These are phyloP conservation scores for Excoecaria cochinchinensis DNA, from an alignment of 345 rosid genomes.

Conservation along the genomic window DNA sequence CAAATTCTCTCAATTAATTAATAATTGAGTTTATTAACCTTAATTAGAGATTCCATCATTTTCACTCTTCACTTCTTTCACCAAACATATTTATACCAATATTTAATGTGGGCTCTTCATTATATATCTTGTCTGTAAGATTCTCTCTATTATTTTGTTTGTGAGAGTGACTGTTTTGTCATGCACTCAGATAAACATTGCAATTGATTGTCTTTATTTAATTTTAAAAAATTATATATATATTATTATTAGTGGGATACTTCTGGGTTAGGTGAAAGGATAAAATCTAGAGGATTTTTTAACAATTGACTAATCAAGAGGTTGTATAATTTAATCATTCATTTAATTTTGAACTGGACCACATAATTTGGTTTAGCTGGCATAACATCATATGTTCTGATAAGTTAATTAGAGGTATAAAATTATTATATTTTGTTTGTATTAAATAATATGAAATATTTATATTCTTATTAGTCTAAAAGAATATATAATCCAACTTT, in stretches of 20 bases:
- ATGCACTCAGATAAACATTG: constrained; percentile 23
- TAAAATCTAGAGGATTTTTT: constrained; percentile 18
- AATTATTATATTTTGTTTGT: not conserved
- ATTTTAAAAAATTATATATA: not conserved
- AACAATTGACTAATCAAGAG: constrained; percentile 23
- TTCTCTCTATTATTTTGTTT: constrained; percentile 58
- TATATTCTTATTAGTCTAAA: not conserved
- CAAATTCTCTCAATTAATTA: not conserved
- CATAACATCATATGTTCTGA: constrained; percentile 2
- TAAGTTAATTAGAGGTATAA: not conserved
- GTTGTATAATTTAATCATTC: not conserved
- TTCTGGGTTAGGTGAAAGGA: constrained; percentile 42
- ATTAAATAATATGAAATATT: too few relatives aligned
- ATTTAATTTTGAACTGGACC: constrained; percentile 16
- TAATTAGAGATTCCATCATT: constrained; percentile 32
- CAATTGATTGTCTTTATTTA: constrained; percentile 26
- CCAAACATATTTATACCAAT: constrained; percentile 27
- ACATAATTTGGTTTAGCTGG: constrained; percentile 26
- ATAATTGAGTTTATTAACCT: not conserved
- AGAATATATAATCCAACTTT: not conserved
- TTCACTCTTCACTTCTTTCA: constrained; percentile 26
- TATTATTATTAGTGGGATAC: constrained; percentile 31
- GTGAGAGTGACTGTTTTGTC: constrained; percentile 47
- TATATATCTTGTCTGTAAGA: constrained; percentile 40
- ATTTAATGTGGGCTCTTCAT: constrained; percentile 38